Evolutionary conservation across 768 basidiomycete species (phyloP), one percentile per base, ranked within the genome.

Genomic region (Paxillus involutus): DNA sequence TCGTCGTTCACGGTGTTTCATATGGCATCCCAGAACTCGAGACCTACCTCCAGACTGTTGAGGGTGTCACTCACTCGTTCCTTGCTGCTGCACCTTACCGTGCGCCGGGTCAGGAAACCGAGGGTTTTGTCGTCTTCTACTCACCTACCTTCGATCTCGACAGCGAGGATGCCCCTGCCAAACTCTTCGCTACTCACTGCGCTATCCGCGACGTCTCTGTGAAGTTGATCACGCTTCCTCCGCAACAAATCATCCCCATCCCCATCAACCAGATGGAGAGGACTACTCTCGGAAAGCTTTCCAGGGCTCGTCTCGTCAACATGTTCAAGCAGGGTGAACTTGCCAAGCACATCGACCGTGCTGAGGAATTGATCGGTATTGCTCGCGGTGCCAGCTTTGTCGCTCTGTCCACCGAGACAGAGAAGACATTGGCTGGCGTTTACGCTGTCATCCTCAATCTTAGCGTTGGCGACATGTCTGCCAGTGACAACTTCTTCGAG

Each of bases 271-370:
- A 63, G 17, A 75, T 76, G 63, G 71, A 73, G 51, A 77, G 73
- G 59, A 76, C 76, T 0, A 73, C 77, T 0, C 68, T 78, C 6
- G 76, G 76, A n/a, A 78, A 78, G 48, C 68, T 78, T 16, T 77
- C 75, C 4, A 68, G 70, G 11, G 65, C 75, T 17, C 64, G 68
- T 45, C 71, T 78, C 16, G 49, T 70, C 12, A 66, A 63, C 29
- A 65, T 68, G 4, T 75, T 75, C 57, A 65, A 70, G 44, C 61
- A 71, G 39, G 76, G 76, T 1, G 65, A 63, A 14, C 71, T 69
- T 44, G 58, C 65, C 6, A 53, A 60, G 53, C 66, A 72, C 47
- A 59, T 71, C 21, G 56, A 56, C 5, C 66, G 63, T 11, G 62
- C 72, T 12, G 64, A 69, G 45, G 62, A 65, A 39, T 49, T 68